Evolutionary conservation across 257 asterid species (phyloP), one percentile per base, ranked within the genome.

Genomic region (Eucommia ulmoides): DNA sequence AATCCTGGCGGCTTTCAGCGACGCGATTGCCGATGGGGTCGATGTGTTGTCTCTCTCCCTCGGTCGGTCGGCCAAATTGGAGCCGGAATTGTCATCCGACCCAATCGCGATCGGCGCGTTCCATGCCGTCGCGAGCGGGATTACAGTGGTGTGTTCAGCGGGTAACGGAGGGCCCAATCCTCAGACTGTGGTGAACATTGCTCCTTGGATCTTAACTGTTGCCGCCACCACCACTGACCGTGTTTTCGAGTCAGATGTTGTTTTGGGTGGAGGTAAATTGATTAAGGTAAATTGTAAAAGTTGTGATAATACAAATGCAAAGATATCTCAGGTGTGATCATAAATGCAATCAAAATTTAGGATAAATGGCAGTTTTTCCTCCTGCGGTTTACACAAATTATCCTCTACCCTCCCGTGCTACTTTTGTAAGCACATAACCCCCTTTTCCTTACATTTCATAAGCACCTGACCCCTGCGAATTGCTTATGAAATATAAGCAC

Each of bases 201-300:
- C 92, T 33, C 97, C 97, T 3, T 88, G 97, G 97, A 75, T 88
- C 44, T 60, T 88, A 14, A 77, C 97, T 1, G 93, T 88, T 16
- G 93, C 89, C 8, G 95, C 94, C 18, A 77, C 94, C 22, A 77
- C 94, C 2, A 73, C 79, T 1, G 95, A 88, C 26, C 91, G 97
- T 1, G 80, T 71, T 25, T 79, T 84, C 8, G 71, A 82, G 71
- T 51, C 77, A 0, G 72, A 61, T 33, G 45, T 82, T 24, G 46
- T 84, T n/a, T 50, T 84, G 26, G 95, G 81, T 8, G 82, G 74
- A 45, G 70, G 62, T 52, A 74, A 61, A 47, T 63, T 55, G 56
- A 61, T 77, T 24, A 70, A 79, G 89, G 95, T 84, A 67, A 66
- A 24, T 23, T 6, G 12, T 18, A 24, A 35, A 35, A 15, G 16